Evolutionary conservation across 148 eudicot species (phyloP), one percentile per base, ranked within the genome.

Genomic region (Diospyros kaki): DNA sequence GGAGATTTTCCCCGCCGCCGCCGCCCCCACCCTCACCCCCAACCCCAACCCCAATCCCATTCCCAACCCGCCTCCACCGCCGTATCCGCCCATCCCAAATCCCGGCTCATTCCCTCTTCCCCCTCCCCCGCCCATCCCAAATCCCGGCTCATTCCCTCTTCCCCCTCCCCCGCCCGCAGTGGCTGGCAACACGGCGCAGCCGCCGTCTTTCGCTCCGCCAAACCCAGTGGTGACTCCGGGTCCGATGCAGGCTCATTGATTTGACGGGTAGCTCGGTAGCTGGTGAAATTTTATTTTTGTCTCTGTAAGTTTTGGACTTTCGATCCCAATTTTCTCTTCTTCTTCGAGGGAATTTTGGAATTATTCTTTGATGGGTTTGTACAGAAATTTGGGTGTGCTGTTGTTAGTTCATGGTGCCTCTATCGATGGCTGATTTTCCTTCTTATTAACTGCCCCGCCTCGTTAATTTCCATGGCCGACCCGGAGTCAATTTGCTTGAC

Each of bases 221-320:
- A 28, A 28, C 28, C 28, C 28, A 13, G 87, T 81, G 70, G 79
- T 70, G 38, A 68, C 84, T 42, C 91, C 89, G 4, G 83, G 84
- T 63, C 91, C 91, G 2, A 73, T 78, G 50, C 78, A 75, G 72
- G 76, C 85, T 79, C 78, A 67, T 56, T 79, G 51, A n/a, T 8
- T 40, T 56, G 61, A 56, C 62, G 50, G 63, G 51, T 55, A 70
- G 62, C 62, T 55, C 7, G 18, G 9, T 62, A 62, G 13, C 44
- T 39, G 9, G 66, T 70, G 48, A 15, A 41, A 41, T 4, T 50
- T 70, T 56, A 14, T 42, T 54, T 15, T 55, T 44, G 61, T 64
- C 4, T 48, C 40, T 8, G 52, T 48, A 4, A 4, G 52, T 48
- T 48, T 48, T 48, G 52, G 52, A 8, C 18, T 69, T 39, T 13